Base-by-base conservation (phyloP, 345 rosid species). In the Aegle marmelos region DNA sequence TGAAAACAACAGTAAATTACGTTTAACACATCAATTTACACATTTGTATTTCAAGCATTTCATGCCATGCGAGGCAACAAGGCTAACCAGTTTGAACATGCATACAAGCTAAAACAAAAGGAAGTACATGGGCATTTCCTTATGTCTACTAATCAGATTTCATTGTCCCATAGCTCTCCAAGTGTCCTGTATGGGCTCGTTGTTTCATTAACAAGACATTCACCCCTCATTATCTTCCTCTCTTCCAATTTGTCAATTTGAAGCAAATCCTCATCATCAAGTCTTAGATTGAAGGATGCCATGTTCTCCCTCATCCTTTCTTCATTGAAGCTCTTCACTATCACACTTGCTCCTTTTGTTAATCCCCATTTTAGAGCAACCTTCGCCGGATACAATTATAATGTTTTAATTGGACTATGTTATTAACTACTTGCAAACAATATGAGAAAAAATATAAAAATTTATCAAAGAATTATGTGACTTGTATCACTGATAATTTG, bases 351-450 rank as follows among this genome's bases (percentile, higher is more conserved):
- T n/a, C 98, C 97, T 83, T 79, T 93, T 24, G 98, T 87, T 79
- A 90, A 72, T 56, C 98, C 98, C 98, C 98, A 95, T 41, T 86
- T 88, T 8, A 94, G 73, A 39, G 97, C 98, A 84, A 92, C 96
- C 98, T 90, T 70, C 58, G 78, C 25, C 59, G 61, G 31, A 16
- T 54, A 61, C 22, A 76, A 76, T 53, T n/a, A 25, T n/a, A n/a
- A 68, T 61, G 10, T 34, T 41, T 13, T 34, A 13, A 8, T 75
- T 5, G n/a, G 11, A 28, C 30, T 28, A 14, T 4, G 6, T 53
- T 53, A 53, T 53, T 53, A 53, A 53, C 5, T 53, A 53, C 57
- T 53, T 16, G 19, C 57, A 53, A 19, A 16, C 22, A 17, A 53
- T 4, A 53, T 14, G 22, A 53, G 7, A 13, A 13, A 4, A 17